phyloP scores from a whole-genome alignment of 2,329 filamentous ascomycete genomes.

The Botrytis sinoallii region DNA sequence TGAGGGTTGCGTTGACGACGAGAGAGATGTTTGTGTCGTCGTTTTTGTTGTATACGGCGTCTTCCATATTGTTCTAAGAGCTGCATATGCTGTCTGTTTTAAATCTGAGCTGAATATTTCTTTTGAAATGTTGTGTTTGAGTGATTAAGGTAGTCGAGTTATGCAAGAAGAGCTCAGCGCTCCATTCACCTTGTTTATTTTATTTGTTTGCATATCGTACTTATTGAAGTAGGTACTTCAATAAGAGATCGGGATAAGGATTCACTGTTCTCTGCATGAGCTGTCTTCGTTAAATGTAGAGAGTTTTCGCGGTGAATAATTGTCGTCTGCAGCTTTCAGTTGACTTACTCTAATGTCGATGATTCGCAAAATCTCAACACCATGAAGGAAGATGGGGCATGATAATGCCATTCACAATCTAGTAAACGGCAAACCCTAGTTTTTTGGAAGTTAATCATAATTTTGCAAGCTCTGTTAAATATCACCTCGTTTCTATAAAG shows the following conservation, averaged over 20 bases:
- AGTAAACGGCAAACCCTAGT: background rate
- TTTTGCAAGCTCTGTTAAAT: background rate
- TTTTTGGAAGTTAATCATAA: background rate
- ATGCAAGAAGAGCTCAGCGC: background rate
- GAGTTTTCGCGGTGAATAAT: background rate
- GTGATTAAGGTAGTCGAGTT: background rate
- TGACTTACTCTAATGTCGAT: background rate
- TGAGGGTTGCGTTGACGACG: conserved; percentile 8
- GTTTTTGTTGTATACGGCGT: conserved; percentile 8
- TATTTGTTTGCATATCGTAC: background rate
- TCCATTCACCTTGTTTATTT: background rate
- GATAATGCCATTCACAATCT: background rate
- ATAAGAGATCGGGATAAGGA: background rate
- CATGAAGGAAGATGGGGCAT: background rate
- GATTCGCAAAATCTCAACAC: background rate
- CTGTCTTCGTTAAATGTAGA: background rate
- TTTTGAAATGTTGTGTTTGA: background rate
- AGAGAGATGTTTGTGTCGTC: conserved; percentile 13
- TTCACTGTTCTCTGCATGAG: background rate
- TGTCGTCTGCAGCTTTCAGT: background rate
- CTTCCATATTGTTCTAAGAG: background rate
- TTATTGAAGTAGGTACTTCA: too few relatives aligned
- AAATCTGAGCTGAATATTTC: accelerated
- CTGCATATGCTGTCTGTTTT: background rate
- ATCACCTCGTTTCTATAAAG: background rate